Evolutionary conservation across 1,139 yeast genomes (phyloP), one percentile per base, ranked within the genome.

Genomic region (Suhomyces coccinellae): DNA sequence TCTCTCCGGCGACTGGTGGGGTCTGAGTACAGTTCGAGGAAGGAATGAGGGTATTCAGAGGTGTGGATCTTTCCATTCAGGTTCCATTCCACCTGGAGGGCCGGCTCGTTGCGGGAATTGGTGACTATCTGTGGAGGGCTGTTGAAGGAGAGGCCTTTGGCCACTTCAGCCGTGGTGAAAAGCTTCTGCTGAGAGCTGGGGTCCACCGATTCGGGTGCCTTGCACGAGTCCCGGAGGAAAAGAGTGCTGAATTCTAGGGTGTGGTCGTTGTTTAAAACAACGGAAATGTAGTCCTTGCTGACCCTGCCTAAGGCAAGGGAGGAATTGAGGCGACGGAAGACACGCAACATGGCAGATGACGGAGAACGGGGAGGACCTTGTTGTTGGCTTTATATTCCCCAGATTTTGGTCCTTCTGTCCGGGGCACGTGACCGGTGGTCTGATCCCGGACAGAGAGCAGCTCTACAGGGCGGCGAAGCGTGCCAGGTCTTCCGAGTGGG

Each of bases 191-290:
- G 74, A 0, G 89, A 76, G 27, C 65, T 61, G 2, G 71, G 68
- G 53, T 86, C 87, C 4, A 84, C 74, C 1, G 87, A 79, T 12
- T 57, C 62, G 0, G 67, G 56, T 3, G 80, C 67, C 4, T 64
- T 61, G 41, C 88, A 82, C 0, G 89, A 73, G 56, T 87, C 95
- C 51, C 95, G 69, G 32, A 87, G 67, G 55, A 86, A 85, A 3
- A 80, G 63, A 47, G 77, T 80, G 48, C 74, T 73, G 61, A 75
- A 83, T 29, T 72, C 66, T 16, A 77, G 72, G 0, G 63, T 58
- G 10, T 54, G 48, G 8, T 56, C 58, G 16, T 60, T 53, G 41
- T 56, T 53, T 31, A 66, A 46, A 5, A 45, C 42, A 2, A 67
- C 54, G 0, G 63, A 49, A 32, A 65, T 58, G 41, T 51, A 56